Conservation (phyloP, 1,284 basidiomycete species). For the Rhodotorula sp. region DNA sequence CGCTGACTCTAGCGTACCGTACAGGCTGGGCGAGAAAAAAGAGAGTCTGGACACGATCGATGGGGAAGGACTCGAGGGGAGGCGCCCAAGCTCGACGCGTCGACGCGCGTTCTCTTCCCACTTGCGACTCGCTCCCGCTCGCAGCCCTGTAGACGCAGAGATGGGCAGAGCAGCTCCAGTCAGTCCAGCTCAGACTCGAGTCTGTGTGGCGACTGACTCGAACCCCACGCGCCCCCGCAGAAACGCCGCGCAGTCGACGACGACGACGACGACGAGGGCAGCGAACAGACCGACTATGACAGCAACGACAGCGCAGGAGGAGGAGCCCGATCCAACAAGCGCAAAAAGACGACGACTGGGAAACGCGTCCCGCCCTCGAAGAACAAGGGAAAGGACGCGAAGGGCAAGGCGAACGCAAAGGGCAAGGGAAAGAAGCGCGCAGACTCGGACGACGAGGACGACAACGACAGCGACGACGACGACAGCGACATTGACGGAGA, state of each 20-base stretch:
- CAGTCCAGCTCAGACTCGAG: no score
- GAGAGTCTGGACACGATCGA: not conserved
- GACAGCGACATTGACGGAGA: not conserved
- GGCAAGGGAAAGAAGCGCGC: conserved; percentile 8
- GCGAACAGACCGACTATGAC: not conserved
- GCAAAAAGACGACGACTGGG: not conserved
- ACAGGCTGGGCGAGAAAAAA: not conserved
- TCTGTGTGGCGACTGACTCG: no score
- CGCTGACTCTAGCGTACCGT: no score
- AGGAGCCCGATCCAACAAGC: not conserved
- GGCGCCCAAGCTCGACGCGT: not conserved
- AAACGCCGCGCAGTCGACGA: conserved; percentile 2
- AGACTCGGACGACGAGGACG: not conserved
- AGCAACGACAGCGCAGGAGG: conserved; percentile 17
- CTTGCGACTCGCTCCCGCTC: no score
- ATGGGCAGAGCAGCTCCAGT: no score
- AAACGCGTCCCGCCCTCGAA: not conserved
- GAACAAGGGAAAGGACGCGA: not conserved
- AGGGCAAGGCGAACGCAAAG: no score
- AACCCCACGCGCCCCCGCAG: not conserved
- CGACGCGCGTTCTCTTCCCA: not conserved
- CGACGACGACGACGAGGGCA: conserved; percentile 1
- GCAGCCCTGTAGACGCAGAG: no score
- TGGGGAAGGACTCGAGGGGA: not conserved
- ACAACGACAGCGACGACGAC: conserved; percentile 12